Base-by-base conservation (phyloP, 75 land plant genomes). In the Pinus tabuliformis region DNA sequence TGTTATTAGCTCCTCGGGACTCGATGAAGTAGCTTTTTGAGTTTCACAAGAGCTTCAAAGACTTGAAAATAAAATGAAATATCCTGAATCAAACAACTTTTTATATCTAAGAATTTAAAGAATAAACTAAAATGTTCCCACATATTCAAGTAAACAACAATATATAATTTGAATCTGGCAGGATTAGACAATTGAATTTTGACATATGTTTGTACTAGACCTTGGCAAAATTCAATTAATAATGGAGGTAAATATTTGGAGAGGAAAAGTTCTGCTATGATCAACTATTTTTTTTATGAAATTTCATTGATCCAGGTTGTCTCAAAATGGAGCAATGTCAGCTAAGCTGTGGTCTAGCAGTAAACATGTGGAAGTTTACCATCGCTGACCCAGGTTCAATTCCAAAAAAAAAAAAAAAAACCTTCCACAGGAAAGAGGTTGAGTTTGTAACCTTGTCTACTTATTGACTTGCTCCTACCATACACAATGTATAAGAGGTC, bases 1-100 rank as follows among this genome's bases (percentile, higher is more conserved):
- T 24, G 92, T 86, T 74, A 89, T 58, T 49, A 96, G 57, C 65
- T 91, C 96, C 22, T 96, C 99, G 11, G 84, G 45, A 62, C 84
- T 75, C 11, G 97, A 83, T 15, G 83, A 82, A 9, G 79, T 52
- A 73, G 90, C 85, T 94, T 96, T 75, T 74, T 85, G 39, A 96
- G 86, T 22, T 72, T 83, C 24, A 86, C 95, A 20, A 96, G 78
- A 11, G 85, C 95, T 77, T 84, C 85, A 66, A 96, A 79, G 57
- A 90, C 99, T 96, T 95, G 75, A 24, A 76, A 60, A 65, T 33
- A 16, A 59, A 61, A 1, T 14, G 45, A 5, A 20, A 18, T 28
- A 60, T 39, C 28, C 13, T 72, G 4, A 16, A 77, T 52, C 22
- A 71, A 26, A 77, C n/a, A 68, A 22, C 22, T 68, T 20, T 18